Evolutionary conservation across 768 basidiomycete genomes (phyloP).

Genomic region (Suillus bovinus): DNA sequence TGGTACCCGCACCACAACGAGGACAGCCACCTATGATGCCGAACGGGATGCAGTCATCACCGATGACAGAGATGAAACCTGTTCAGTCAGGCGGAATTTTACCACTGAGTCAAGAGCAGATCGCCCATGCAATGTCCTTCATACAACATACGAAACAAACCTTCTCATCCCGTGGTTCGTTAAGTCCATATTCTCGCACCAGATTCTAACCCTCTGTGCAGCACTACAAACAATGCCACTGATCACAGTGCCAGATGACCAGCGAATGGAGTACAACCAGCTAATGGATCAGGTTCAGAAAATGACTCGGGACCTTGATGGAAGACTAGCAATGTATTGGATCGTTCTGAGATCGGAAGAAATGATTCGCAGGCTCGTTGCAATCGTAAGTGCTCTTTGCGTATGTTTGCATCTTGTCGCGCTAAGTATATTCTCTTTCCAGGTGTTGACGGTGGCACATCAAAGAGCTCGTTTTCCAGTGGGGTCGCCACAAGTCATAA

Average conservation of each 20-base stretch:
- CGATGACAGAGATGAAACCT: conserved; percentile 4
- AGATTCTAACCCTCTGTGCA: conserved; percentile 22
- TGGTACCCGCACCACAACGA: not conserved
- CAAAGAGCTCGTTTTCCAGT: conserved; percentile 27
- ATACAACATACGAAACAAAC: conserved; percentile 36
- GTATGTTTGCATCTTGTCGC: conserved; percentile 16
- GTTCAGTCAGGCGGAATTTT: not conserved
- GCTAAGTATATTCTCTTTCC: conserved; percentile 12
- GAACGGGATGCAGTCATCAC: not conserved
- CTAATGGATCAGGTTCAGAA: conserved; percentile 51
- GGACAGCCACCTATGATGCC: not conserved
- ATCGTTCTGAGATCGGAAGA: conserved; percentile 50
- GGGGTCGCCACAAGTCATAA: conserved; percentile 32
- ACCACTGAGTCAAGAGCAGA: conserved; percentile 33
- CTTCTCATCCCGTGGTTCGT: conserved; percentile 34
- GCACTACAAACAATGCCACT: conserved; percentile 36
- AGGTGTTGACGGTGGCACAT: conserved; percentile 47
- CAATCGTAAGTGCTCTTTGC: conserved; percentile 48
- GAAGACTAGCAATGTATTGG: conserved; percentile 48
- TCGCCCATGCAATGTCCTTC: conserved; percentile 28
- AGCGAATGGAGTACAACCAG: conserved; percentile 51
- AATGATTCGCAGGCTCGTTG: conserved; percentile 46
- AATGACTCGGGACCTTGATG: conserved; percentile 48
- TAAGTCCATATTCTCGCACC: conserved; percentile 13
- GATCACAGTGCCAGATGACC: conserved; percentile 50